These are phyloP conservation scores for Xylaria multiplex DNA, from an alignment of 2,329 filamentous ascomycete species.

Conservation along the genomic window DNA sequence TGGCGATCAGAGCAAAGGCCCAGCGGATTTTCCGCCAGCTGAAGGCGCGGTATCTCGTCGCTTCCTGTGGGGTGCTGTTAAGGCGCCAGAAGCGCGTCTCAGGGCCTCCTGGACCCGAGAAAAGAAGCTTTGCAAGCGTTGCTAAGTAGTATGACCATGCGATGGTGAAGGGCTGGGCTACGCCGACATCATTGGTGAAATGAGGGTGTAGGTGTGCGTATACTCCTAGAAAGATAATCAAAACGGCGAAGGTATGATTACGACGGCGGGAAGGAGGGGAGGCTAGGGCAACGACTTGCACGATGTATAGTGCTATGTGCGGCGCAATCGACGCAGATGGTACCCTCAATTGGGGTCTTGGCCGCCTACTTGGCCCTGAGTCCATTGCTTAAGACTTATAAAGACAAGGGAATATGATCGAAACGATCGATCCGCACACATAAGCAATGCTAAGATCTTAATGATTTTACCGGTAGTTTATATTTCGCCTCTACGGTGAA, in stretches of 20 bases:
- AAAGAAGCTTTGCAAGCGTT: conserved; percentile 4
- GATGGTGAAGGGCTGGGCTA: conserved; percentile 7
- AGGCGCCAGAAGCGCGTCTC: not conserved
- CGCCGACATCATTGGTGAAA: conserved; percentile 5
- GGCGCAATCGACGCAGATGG: conserved; percentile 1
- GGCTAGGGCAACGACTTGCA: not conserved
- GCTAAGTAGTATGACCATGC: conserved; percentile 1
- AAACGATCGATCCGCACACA: too few species aligned
- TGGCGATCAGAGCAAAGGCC: conserved; percentile 12
- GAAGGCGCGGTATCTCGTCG: conserved; percentile 1
- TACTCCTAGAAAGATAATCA: not conserved
- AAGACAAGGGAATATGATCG: too few species aligned
- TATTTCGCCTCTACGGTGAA: too few species aligned
- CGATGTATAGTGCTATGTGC: conserved; percentile 3
- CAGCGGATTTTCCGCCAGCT: conserved; percentile 16
- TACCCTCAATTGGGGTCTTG: too few species aligned
- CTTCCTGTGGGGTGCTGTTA: not conserved
- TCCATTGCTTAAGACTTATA: too few species aligned
- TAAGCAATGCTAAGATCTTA: too few species aligned
- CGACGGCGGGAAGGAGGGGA: not conserved
- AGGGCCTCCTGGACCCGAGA: not conserved
- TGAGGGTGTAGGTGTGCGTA: conserved; percentile 10
- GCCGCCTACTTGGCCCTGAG: too few species aligned
- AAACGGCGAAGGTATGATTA: not conserved
- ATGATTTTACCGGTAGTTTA: too few species aligned